Percentiles rank a stretch among this genome's conserved stretches.
Evolutionary conservation across 352 stramenopile genomes (phyloP).

Genomic region (Pythium diclinum): DNA sequence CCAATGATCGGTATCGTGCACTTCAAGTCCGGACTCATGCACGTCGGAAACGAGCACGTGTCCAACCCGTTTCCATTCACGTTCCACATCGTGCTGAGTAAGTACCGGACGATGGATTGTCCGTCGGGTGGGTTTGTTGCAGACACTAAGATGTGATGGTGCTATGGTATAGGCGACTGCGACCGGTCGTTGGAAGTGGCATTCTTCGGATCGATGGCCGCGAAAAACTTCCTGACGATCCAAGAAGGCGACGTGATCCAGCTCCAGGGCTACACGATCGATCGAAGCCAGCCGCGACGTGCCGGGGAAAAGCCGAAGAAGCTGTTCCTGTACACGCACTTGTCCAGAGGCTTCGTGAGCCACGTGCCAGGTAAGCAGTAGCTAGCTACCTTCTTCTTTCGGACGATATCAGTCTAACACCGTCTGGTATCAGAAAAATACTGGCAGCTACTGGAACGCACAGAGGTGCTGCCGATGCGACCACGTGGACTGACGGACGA

Average conservation of each 20-base stretch:
- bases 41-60: slow-evolving; percentile 40
- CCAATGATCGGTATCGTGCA: slow-evolving; percentile 52
- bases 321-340: slow-evolving; percentile 20
- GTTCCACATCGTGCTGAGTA: slow-evolving; percentile 63
- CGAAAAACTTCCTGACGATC: slow-evolving; percentile 47
- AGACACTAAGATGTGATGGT: neutral
- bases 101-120: neutral
- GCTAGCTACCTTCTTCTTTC: neutral
- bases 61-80: slow-evolving; percentile 60
- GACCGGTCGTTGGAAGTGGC: slow-evolving; percentile 43
- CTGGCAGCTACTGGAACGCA: slow-evolving; percentile 48
- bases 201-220: slow-evolving; percentile 69
- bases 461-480: slow-evolving; percentile 23
- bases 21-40: slow-evolving; percentile 54
- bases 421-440: slow-evolving; percentile 38
- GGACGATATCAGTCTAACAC: neutral
- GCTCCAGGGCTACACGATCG: slow-evolving; percentile 37
- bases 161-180: slow-evolving; percentile 37
- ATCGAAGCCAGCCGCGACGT: neutral
- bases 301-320: slow-evolving; percentile 14
- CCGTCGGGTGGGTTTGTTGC: neutral
- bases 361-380: slow-evolving; percentile 22
- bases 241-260: slow-evolving; percentile 65
- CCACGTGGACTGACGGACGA: neutral
- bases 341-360: slow-evolving; percentile 19